phyloP scores from a whole-genome alignment of 2,329 filamentous ascomycete species.

The Cladosporium phlei region DNA sequence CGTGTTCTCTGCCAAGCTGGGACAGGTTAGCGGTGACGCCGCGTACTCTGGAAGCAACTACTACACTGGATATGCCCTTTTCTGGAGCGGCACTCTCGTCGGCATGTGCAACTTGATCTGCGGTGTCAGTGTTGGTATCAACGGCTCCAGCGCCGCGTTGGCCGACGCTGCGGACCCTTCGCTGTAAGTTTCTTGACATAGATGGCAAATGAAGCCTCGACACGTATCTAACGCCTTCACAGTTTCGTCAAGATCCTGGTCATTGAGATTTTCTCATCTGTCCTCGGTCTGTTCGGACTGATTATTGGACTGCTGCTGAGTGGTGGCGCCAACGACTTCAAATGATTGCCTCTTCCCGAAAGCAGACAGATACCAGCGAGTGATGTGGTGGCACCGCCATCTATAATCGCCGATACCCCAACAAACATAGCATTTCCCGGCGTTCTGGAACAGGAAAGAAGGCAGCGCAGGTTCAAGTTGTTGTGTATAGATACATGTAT shows the following conservation, averaged over 20 bases:
- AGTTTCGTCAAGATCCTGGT: conserved; percentile 99
- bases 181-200: conserved; percentile 73
- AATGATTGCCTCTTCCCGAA: conserved; percentile 18
- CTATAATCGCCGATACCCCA: conserved; percentile 6
- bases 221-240: conserved; percentile 15
- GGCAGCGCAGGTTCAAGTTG: conserved; percentile 1
- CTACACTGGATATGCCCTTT: conserved; percentile 91
- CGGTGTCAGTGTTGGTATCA: conserved; percentile 94
- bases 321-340: conserved; percentile 74
- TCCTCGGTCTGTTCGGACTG: conserved; percentile 90
- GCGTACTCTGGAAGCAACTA: conserved; percentile 73
- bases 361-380: neutral
- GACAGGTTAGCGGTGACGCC: conserved; percentile 57
- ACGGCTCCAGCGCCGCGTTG: conserved; percentile 91
- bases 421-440: conserved; percentile 10
- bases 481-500: conserved; percentile 14
- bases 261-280: conserved; percentile 98
- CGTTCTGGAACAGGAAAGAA: conserved; percentile 10
- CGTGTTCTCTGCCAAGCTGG: conserved; percentile 88
- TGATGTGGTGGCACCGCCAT: neutral
- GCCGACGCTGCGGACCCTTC: conserved; percentile 90
- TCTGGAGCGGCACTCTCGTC: conserved; percentile 93
- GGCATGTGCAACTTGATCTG: conserved; percentile 95
- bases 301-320: conserved; percentile 90
- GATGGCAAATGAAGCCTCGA: too few relatives aligned